A percentile compares a stretch with the other conserved stretches of the same genome.
Evolutionary conservation across 2,329 filamentous ascomycete genomes (phyloP).

Genomic region (Fusarium lyarnte): DNA sequence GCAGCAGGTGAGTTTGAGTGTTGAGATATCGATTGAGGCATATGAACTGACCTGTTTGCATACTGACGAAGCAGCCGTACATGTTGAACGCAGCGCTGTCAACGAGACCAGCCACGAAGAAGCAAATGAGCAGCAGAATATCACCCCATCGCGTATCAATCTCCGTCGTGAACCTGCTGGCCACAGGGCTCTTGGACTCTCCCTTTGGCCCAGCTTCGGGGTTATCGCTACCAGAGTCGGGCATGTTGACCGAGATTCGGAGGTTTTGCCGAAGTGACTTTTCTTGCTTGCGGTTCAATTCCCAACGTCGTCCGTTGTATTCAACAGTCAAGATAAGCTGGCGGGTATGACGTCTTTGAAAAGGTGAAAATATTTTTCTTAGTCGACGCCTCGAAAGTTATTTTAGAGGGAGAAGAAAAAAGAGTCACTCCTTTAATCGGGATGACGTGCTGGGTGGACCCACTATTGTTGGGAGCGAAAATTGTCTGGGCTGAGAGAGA

Average conservation of each 20-base stretch:
- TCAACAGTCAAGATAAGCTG: not conserved
- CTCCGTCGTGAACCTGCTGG: slow-evolving; percentile 30
- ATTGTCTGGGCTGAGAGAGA: not conserved
- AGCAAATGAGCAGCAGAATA: slow-evolving; percentile 37
- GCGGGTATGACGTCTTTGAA: not conserved
- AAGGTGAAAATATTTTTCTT: not conserved
- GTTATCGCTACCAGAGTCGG: slow-evolving; percentile 29
- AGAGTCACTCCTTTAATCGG: slow-evolving; percentile 12
- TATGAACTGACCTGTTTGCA: slow-evolving; percentile 40
- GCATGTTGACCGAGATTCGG: slow-evolving; percentile 17
- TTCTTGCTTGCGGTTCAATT: too few species aligned
- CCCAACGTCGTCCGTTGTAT: not conserved
- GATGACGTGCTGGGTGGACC: slow-evolving; percentile 27
- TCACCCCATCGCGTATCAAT: slow-evolving; percentile 40
- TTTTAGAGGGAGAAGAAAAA: not conserved
- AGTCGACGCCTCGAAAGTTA: not conserved
- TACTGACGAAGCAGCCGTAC: slow-evolving; percentile 45
- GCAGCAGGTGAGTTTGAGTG: not conserved
- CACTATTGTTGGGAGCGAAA: not conserved
- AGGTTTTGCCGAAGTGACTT: not conserved
- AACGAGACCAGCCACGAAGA: slow-evolving; percentile 41
- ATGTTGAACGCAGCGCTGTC: slow-evolving; percentile 44
- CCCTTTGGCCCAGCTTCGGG: slow-evolving; percentile 29
- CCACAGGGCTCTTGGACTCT: not conserved
- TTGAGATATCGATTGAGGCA: not conserved